Base-by-base conservation (phyloP, 257 asterid genomes). In the Jasminum sambac region DNA sequence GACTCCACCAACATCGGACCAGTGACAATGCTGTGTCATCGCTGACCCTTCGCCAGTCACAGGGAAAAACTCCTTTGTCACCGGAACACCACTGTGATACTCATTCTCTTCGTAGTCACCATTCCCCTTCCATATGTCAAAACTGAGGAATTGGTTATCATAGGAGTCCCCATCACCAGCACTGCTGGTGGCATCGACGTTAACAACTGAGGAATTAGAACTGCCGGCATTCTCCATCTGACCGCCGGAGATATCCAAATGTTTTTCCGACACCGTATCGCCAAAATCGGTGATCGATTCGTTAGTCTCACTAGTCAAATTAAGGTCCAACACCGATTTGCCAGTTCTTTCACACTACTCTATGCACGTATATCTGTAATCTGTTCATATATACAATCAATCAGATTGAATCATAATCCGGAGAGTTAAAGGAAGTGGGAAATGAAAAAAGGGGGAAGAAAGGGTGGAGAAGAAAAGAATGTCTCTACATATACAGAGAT, bases 181-280 rank as follows among this genome's bases (percentile, higher is more conserved):
- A 67, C 87, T 79, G 85, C 93, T 87, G 69, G 90, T 83, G 7
- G 85, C 80, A 44, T 88, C 97, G 73, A 81, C 86, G 72, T 90
- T 85, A 50, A 85, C 93, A 30, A 83, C 69, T 1, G 96, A 88
- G 25, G 97, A 92, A 68, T 72, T 90, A 23, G 97, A 92, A 79
- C 95, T 87, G 62, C 91, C 95, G 69, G 97, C 90, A 76, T 84
- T 84, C 71, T 89, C 96, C 88, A 84, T 68, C 63, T 84, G 91
- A 38, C 79, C 80, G 24, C 79, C 83, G 75, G 85, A 71, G 8
- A 74, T 61, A 11, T 73, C 76, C 38, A 67, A 41, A 38, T 76
- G 75, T 71, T 84, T 79, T 60, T 84, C 88, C 40, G 83, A 64
- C 64, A 74, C 70, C 74, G 76, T 64, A 63, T 72, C 84, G 59